These are phyloP conservation scores for Rhodofomes roseus DNA, from an alignment of 1,284 basidiomycete species.

Conservation along the genomic window DNA sequence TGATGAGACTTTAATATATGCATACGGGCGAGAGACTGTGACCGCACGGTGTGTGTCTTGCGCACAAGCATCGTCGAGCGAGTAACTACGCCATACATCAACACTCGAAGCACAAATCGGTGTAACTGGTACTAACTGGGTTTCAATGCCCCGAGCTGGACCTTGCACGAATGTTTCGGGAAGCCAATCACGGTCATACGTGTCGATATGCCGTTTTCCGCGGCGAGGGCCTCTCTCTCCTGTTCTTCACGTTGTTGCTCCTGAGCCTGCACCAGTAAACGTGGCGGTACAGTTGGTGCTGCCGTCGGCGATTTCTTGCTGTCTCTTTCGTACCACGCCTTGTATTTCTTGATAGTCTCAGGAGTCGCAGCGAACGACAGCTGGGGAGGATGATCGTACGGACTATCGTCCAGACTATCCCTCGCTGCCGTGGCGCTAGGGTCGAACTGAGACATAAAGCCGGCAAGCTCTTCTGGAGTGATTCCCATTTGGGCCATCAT, in stretches of 20 bases:
- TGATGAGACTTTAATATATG: not conserved
- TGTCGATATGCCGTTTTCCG: not conserved
- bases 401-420: not conserved
- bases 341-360: not conserved
- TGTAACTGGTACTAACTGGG: not conserved
- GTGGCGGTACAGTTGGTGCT: not conserved
- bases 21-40: not conserved
- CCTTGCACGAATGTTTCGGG: not conserved
- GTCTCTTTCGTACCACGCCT: not conserved
- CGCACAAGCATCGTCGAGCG: constrained; percentile 2
- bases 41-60: not conserved
- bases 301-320: not conserved
- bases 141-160: not conserved
- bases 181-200: not conserved
- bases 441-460: not conserved
- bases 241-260: not conserved
- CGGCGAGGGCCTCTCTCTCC: not conserved
- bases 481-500: not conserved
- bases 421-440: not conserved
- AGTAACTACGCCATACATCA: not conserved
- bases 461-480: not conserved
- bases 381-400: not conserved
- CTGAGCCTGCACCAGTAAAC: not conserved
- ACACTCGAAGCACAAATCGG: not conserved
- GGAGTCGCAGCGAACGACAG: not conserved